Evolutionary conservation across 257 asterid genomes (phyloP).

Genomic region (Vinca minor): DNA sequence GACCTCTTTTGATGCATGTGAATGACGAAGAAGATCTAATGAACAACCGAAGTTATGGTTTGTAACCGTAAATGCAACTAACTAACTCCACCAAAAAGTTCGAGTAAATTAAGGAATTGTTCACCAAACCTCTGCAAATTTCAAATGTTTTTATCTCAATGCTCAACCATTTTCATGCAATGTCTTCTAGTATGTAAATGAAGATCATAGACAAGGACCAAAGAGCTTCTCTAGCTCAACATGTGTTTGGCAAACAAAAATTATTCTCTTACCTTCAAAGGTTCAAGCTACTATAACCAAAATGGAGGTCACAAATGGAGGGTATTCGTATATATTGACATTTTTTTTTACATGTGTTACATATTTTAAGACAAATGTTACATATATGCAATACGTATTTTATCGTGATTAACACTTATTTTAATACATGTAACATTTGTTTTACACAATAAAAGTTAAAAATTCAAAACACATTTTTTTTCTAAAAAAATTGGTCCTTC

Average conservation of each 20-base stretch:
- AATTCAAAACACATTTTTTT: too few relatives aligned
- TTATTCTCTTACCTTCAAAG: background rate
- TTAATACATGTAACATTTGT: too few relatives aligned
- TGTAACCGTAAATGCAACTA: too few relatives aligned
- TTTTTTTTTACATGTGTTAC: too few relatives aligned
- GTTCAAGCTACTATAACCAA: background rate
- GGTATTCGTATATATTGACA: too few relatives aligned
- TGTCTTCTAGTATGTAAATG: background rate
- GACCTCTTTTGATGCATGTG: too few relatives aligned
- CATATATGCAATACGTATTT: too few relatives aligned
- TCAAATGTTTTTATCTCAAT: background rate
- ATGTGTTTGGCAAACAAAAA: background rate
- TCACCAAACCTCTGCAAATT: background rate
- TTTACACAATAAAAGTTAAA: too few relatives aligned
- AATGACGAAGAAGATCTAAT: too few relatives aligned
- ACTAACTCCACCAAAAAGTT: background rate
- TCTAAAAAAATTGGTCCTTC: too few relatives aligned
- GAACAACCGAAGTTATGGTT: background rate
- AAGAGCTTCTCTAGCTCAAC: background rate
- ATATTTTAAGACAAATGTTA: too few relatives aligned
- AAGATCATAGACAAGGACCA: background rate
- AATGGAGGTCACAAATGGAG: background rate
- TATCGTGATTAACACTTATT: too few relatives aligned
- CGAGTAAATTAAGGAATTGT: background rate
- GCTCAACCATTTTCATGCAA: background rate